phyloP scores from a whole-genome alignment of 176 grass and related monocot genomes.

The Typha latifolia region DNA sequence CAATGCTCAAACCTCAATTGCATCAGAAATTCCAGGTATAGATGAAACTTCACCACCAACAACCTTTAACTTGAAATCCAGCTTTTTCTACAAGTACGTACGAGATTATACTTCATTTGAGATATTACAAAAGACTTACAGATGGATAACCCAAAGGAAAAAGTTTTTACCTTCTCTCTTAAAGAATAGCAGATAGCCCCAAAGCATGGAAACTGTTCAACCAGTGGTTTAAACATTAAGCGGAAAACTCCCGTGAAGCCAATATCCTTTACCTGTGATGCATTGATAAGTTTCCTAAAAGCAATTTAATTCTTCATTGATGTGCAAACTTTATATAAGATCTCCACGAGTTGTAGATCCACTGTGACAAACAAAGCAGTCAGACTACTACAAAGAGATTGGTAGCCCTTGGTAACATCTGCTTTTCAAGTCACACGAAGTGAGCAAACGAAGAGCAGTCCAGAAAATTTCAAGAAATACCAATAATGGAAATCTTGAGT shows the following conservation, averaged over 20 bases:
- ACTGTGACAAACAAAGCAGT: no score
- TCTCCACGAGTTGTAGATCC: no score
- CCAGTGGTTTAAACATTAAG: conserved; percentile 75
- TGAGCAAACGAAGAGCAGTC: no score
- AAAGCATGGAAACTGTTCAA: conserved; percentile 83
- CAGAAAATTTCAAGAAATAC: no score
- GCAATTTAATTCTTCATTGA: neutral
- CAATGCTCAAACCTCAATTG: conserved; percentile 57
- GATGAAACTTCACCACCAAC: conserved; percentile 83
- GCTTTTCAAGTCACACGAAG: no score
- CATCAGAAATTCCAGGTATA: conserved; percentile 87
- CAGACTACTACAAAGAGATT: no score
- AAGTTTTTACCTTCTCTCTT: conserved; percentile 66
- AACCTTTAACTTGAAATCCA: conserved; percentile 91
- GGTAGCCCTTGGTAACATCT: no score
- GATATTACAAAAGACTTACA: neutral
- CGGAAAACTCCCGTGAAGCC: conserved; percentile 83
- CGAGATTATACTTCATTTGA: neutral
- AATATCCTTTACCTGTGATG: conserved; percentile 75
- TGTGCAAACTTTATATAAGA: no score
- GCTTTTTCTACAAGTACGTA: conserved; percentile 63
- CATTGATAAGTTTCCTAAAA: conserved; percentile 1
- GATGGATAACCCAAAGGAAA: neutral
- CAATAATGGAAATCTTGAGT: no score
- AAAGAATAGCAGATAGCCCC: conserved; percentile 93